Conservation (phyloP, 2,329 filamentous ascomycete genomes). For the Penicillium sp. region DNA sequence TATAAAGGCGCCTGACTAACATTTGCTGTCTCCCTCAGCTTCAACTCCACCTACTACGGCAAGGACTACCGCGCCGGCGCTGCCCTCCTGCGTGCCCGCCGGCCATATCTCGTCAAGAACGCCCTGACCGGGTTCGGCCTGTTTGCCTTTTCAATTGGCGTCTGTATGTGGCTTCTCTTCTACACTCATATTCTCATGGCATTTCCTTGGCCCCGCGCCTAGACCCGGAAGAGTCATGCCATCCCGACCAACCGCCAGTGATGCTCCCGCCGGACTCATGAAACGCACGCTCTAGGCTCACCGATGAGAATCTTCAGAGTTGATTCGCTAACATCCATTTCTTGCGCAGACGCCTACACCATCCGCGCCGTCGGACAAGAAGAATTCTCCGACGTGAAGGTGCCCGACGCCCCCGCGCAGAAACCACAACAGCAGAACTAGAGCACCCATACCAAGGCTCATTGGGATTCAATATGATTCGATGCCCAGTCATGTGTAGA, state of each 20-base stretch:
- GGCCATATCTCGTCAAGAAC: conserved; percentile 91
- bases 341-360: conserved; percentile 60
- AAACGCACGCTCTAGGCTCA: conserved; percentile 1
- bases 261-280: not conserved
- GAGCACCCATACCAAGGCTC: not conserved
- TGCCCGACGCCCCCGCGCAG: conserved; percentile 66
- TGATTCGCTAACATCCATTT: conserved; percentile 7
- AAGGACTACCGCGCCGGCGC: conserved; percentile 79
- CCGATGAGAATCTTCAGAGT: too few species aligned
- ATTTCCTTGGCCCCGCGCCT: too few species aligned
- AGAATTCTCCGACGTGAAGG: conserved; percentile 91
- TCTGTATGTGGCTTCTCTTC: conserved; percentile 69
- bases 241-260: too few species aligned
- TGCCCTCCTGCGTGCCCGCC: conserved; percentile 84
- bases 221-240: too few species aligned
- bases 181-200: not conserved
- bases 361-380: conserved; percentile 89
- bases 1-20: not conserved
- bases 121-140: conserved; percentile 74
- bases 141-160: conserved; percentile 69
- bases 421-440: conserved; percentile 26
- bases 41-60: conserved; percentile 88
- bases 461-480: not conserved
- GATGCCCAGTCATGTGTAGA: not conserved
- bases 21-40: conserved; percentile 38